These are phyloP conservation scores for Pueraria montana DNA, from an alignment of 306 rosid species.

Conservation along the genomic window DNA sequence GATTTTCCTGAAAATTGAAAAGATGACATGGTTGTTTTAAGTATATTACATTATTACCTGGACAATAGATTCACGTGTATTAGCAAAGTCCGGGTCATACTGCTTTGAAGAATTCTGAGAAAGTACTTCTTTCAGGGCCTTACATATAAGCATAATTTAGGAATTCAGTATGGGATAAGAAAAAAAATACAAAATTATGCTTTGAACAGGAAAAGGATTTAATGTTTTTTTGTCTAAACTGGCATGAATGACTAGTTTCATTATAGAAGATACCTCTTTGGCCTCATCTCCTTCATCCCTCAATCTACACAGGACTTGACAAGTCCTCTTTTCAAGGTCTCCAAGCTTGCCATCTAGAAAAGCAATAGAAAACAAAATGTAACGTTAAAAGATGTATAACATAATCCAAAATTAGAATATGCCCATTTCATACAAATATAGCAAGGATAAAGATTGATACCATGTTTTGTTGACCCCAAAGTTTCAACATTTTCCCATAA, in stretches of 20 bases:
- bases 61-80: conserved; percentile 80
- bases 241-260: conserved; percentile 34
- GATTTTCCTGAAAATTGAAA: conserved; percentile 27
- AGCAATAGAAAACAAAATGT: conserved; percentile 39
- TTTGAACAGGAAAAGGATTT: background rate
- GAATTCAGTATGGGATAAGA: conserved; percentile 36
- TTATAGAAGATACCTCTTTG: conserved; percentile 68
- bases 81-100: conserved; percentile 70
- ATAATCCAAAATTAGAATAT: conserved; percentile 31
- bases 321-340: conserved; percentile 81
- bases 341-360: conserved; percentile 73
- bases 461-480: conserved; percentile 70
- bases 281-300: conserved; percentile 81
- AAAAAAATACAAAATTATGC: conserved; percentile 22
- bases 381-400: conserved; percentile 16
- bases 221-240: conserved; percentile 28
- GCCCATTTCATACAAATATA: conserved; percentile 29
- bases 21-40: conserved; percentile 29
- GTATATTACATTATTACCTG: conserved; percentile 63
- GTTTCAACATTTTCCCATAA: conserved; percentile 82
- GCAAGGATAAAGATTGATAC: conserved; percentile 54
- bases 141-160: conserved; percentile 37
- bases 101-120: conserved; percentile 68
- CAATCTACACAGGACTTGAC: conserved; percentile 80
- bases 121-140: conserved; percentile 83